Base-by-base conservation (phyloP, 352 stramenopile species). In the Aphanomyces euteiches region DNA sequence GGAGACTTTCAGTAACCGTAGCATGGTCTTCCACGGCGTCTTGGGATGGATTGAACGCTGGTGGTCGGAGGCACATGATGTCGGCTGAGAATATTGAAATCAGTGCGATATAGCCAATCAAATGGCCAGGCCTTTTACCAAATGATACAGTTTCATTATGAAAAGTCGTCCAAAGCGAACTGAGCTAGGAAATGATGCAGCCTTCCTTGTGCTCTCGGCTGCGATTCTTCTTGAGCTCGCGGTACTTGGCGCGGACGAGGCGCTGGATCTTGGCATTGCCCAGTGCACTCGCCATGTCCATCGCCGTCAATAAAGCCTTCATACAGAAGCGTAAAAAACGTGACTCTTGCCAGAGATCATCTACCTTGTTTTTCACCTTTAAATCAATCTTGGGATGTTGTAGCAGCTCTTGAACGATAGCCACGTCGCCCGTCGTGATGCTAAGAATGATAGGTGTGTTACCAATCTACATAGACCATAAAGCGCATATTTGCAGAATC, bases 331-430 rank as follows among this genome's bases (percentile, higher is more conserved):
- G 28, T 50, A 50, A n/a, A 50, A 50, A 50, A 50, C 10, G 43
- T 50, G 10, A 50, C 43, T n/a, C 10, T n/a, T n/a, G 43, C 17
- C 43, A 12, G 10, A 50, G 43, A 50, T 50, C 43, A 48, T n/a
- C 28, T n/a, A 50, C 43, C 43, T 50, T 50, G 17, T 50, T 50
- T n/a, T 50, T 12, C 10, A 50, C 17, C 10, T 2, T n/a, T n/a
- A 50, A 50, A n/a, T 50, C 43, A n/a, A 50, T 50, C 43, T 50
- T 50, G 43, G 43, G 43, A n/a, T 50, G 43, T n/a, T 50, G 43
- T n/a, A n/a, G 10, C 43, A 50, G 43, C 43, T 12, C 43, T n/a
- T 12, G 17, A 1, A 50, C 17, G 43, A 50, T n/a, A n/a, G 10
- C 17, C 10, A 50, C 10, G 17, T 50, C 43, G 43, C 43, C 43